Evolutionary conservation across 805 yeast genomes (phyloP), one percentile per base, ranked within the genome.

Genomic region (Wickerhamiella musiphila): DNA sequence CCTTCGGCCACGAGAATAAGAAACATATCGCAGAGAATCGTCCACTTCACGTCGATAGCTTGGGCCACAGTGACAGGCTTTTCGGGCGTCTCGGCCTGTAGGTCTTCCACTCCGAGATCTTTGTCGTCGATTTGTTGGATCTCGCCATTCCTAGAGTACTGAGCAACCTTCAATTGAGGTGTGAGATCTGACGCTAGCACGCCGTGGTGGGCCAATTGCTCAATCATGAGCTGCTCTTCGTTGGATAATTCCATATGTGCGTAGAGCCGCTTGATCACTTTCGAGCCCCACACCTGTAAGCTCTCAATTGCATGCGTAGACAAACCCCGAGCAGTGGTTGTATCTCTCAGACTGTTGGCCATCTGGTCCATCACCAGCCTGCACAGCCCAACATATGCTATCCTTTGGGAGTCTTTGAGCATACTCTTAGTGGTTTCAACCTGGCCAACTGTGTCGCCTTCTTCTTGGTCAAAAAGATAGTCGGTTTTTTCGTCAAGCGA

Each of bases 191-290:
- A 47, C 0, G 78, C 70, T 40, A 70, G 70, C 11, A 90, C 70
- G 3, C 94, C 93, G 51, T 90, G 96, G 10, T 70, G 59, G 25
- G 93, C 73, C 37, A 90, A 58, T 37, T 71, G 73, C 47, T 84
- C 93, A 31, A 90, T 78, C 96, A 90, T 90, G 23, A 60, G 52
- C 36, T 74, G 68, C 52, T 90, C 98, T 10, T 73, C 81, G n/a
- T 67, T 67, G 10, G 57, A 53, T 7, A 90, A 56, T n/a, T 72
- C 83, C 57, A 90, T 58, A 54, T 90, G 98, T 7, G 68, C 70
- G 44, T 82, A 83, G 10, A 90, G 48, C 39, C 78, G 66, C 28
- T 68, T 57, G 65, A 75, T 73, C 11, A 82, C 66, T 38, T 67
- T 67, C 49, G 72, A 66, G 23, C 83, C 73, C 96, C 96, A 90